Conservation (phyloP, 306 rosid genomes). For the Cucumis sativus region DNA sequence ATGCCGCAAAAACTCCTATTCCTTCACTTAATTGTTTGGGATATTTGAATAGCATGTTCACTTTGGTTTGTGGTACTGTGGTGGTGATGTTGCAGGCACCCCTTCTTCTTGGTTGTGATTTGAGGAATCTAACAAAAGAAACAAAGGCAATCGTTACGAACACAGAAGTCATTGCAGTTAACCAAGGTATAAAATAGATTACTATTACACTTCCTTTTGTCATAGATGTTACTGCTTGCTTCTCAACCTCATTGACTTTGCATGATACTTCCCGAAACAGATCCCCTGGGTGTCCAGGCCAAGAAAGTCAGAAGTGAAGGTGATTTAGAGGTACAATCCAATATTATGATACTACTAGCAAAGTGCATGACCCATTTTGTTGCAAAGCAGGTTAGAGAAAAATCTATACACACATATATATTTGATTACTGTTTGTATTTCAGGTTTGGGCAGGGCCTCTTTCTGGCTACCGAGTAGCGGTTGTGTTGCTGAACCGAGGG, state of each 20-base stretch:
- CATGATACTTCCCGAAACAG: conserved; percentile 17
- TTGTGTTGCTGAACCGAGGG: conserved; percentile 61
- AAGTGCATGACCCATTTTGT: background rate
- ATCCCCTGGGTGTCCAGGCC: conserved; percentile 73
- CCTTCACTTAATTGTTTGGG: background rate
- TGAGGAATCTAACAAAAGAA: conserved; percentile 65
- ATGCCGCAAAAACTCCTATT: background rate
- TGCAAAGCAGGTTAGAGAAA: background rate
- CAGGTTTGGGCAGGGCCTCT: conserved; percentile 98
- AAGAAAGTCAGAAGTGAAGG: conserved; percentile 90
- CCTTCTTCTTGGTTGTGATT: conserved; percentile 92
- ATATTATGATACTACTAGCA: background rate
- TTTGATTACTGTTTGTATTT: background rate
- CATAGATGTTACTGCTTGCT: background rate
- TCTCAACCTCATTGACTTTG: background rate
- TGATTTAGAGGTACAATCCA: conserved; percentile 47
- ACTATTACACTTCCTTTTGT: background rate
- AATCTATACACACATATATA: background rate
- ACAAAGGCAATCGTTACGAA: conserved; percentile 50
- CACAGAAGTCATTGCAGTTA: conserved; percentile 67
- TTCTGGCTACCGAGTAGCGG: conserved; percentile 49
- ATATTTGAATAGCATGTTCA: background rate
- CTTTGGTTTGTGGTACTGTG: background rate
- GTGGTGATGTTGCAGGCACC: conserved; percentile 58
- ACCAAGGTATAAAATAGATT: conserved; percentile 44